phyloP scores from a whole-genome alignment of 371 early-diverging fungal species.

The Cladochytrium tenue region DNA sequence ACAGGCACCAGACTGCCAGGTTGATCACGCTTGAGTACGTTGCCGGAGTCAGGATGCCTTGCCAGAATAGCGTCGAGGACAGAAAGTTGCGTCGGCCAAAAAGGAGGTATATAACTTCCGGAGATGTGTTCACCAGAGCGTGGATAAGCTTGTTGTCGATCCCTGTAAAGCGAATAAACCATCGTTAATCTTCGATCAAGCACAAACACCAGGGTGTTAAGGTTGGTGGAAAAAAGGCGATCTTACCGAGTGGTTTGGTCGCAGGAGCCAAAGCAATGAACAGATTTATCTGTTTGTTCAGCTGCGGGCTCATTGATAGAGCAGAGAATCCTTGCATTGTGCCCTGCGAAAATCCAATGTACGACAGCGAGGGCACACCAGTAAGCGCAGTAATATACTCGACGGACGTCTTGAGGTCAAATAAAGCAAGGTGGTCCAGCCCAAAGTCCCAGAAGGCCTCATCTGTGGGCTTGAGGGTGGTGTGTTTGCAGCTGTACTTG shows the following conservation, averaged over 20 bases:
- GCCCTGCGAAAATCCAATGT: constrained; percentile 96
- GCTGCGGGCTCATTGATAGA: constrained; percentile 73
- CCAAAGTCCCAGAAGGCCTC: constrained; percentile 91
- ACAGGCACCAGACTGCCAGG: constrained; percentile 69
- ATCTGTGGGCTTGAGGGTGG: constrained; percentile 54
- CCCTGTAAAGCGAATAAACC: constrained; percentile 36
- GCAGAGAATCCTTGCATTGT: constrained; percentile 91
- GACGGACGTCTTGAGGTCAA: constrained; percentile 84
- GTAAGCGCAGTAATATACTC: constrained; percentile 79
- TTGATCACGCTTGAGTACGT: constrained; percentile 80
- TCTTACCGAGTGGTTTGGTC: constrained; percentile 77
- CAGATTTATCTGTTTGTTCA: constrained; percentile 70
- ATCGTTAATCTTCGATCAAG: neutral
- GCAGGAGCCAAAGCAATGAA: constrained; percentile 93
- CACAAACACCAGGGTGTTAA: neutral
- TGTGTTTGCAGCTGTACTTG: constrained; percentile 90
- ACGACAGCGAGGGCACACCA: constrained; percentile 75
- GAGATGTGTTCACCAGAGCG: constrained; percentile 81
- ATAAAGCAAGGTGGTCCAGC: constrained; percentile 84
- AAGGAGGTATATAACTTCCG: constrained; percentile 86
- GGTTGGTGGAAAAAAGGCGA: too few species aligned
- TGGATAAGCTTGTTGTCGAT: constrained; percentile 79
- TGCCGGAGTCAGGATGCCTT: constrained; percentile 69
- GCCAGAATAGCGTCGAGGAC: constrained; percentile 84
- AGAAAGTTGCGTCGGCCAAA: constrained; percentile 85